Evolutionary conservation across 352 stramenopile genomes (phyloP), one percentile per base, ranked within the genome.

Genomic region (Achlya hypogyna): DNA sequence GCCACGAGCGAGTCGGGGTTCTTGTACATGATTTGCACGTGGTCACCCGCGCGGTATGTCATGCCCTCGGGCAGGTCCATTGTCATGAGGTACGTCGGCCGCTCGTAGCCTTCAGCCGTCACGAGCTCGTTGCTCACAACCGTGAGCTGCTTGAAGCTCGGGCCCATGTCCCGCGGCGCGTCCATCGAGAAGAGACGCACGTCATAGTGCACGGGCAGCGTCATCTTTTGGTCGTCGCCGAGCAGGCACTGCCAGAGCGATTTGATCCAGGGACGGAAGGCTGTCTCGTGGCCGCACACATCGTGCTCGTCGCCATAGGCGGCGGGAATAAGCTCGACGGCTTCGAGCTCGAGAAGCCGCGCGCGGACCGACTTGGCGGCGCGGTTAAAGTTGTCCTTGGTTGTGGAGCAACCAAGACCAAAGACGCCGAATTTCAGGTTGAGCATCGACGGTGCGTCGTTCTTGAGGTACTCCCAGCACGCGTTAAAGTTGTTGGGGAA

Each of bases 341-440:
- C 60, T 10, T 47, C 60, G n/a, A 67, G 42, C 4, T 22, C 60
- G 38, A 54, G 34, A 10, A 67, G 45, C 10, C 42, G 38, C 20
- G 45, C 45, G 32, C 51, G 34, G 5, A 67, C 2, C 38, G 49
- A 47, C 51, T 67, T 67, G 18, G 40, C 60, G 12, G 60, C 60
- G 25, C 31, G 40, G 51, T 67, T 67, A 31, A 67, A 67, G 35
- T 67, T 67, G 51, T 54, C 40, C 51, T 67, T 67, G 51, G 60
- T 67, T n/a, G 35, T n/a, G 28, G 20, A 54, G 35, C 51, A 54
- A 6, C 60, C 60, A 5, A 67, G 28, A 1, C 60, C 60, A 67
- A 67, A 67, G 27, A 67, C 60, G 31, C 34, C 60, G 58, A 67
- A 67, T 29, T 67, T 67, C 12, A 47, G 38, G 16, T 52, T 51